These are phyloP conservation scores for Paxillus ammoniavirescens DNA, from an alignment of 768 basidiomycete species.

Conservation along the genomic window DNA sequence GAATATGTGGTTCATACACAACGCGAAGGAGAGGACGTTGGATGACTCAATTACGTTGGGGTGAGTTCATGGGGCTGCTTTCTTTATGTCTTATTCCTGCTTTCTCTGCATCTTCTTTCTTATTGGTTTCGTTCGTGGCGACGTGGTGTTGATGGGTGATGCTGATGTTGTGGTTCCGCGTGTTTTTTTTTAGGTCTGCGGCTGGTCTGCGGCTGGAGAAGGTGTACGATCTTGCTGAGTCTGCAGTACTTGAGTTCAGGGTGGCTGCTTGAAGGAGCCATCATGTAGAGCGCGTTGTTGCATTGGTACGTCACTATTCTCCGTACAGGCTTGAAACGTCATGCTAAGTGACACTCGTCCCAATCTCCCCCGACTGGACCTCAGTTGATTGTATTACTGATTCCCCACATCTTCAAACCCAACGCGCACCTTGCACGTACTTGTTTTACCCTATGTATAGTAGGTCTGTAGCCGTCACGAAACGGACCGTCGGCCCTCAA, in stretches of 20 bases:
- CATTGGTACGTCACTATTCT: background rate
- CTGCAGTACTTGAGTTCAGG: conserved; percentile 25
- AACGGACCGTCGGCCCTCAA: conserved; percentile 10
- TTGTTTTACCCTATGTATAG: background rate
- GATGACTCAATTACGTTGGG: conserved; percentile 39
- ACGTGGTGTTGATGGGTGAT: background rate
- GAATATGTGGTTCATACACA: conserved; percentile 43
- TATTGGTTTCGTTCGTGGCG: too few relatives aligned
- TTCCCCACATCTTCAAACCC: background rate
- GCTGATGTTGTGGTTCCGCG: background rate
- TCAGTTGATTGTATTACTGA: conserved; percentile 3
- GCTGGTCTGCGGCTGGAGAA: conserved; percentile 22
- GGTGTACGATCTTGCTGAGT: conserved; percentile 28
- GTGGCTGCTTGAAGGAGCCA: conserved; percentile 5
- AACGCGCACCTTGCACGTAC: background rate
- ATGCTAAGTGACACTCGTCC: background rate
- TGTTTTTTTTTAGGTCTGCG: conserved; percentile 6
- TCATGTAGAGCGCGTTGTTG: background rate
- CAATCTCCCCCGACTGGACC: background rate
- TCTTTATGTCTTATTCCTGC: background rate
- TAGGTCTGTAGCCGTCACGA: conserved; percentile 4
- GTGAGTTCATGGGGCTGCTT: conserved; percentile 2
- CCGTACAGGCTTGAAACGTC: background rate
- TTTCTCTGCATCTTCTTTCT: too few relatives aligned
- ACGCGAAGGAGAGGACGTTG: conserved; percentile 43